Evolutionary conservation across 148 eudicot genomes (phyloP).

Genomic region (Heliamphora exappendiculata): DNA sequence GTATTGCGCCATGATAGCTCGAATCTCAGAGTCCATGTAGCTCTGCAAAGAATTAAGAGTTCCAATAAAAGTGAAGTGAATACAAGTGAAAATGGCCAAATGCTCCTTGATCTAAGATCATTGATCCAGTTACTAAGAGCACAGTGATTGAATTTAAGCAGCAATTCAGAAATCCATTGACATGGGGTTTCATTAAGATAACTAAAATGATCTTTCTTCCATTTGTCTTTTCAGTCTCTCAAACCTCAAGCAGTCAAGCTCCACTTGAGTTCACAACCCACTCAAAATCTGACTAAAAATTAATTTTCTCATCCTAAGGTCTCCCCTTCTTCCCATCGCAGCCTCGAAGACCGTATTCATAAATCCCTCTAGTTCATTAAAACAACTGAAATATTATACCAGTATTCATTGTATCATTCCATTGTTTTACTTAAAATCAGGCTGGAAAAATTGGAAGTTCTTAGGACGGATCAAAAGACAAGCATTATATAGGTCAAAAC

Average conservation of each 20-base stretch:
- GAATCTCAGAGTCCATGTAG: constrained; percentile 52
- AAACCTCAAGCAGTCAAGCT: not conserved
- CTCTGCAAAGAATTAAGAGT: constrained; percentile 16
- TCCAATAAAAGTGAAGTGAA: not conserved
- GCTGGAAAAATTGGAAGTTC: not conserved
- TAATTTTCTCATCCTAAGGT: not conserved
- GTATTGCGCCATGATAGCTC: constrained; percentile 53
- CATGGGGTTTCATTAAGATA: not conserved
- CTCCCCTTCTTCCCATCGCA: not conserved
- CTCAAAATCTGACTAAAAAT: not conserved
- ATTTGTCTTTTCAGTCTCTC: not conserved
- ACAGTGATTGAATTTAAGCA: not conserved
- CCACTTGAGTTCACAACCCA: not conserved
- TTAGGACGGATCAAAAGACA: not conserved
- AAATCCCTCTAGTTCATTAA: not conserved
- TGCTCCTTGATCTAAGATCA: not conserved
- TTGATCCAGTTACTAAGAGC: not conserved
- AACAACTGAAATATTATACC: not conserved
- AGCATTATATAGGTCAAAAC: not conserved
- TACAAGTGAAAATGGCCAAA: not conserved
- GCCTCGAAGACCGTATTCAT: not conserved
- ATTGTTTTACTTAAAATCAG: not conserved
- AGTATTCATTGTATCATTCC: too few species aligned
- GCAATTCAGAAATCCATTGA: not conserved
- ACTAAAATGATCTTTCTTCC: not conserved